Conservation (phyloP, 129 eudicot genomes). For the Pittosporum tobira region DNA sequence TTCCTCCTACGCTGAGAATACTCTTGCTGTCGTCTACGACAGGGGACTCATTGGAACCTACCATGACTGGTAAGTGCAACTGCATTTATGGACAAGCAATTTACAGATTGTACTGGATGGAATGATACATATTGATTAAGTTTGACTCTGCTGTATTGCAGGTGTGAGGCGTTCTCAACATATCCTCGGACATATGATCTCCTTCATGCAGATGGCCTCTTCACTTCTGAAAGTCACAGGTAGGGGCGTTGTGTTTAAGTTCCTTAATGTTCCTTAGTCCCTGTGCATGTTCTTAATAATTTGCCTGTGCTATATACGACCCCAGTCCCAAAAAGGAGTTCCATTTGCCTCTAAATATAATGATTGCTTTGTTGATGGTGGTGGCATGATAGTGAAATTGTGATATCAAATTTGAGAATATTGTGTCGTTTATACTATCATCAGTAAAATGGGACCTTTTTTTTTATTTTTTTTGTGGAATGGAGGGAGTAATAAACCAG, state of each 20-base stretch:
- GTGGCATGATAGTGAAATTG: too few species aligned
- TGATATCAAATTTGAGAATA: too few species aligned
- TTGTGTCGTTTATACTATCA: too few species aligned
- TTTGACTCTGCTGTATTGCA: conserved; percentile 15
- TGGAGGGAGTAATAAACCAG: too few species aligned
- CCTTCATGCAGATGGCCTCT: conserved; percentile 87
- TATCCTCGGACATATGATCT: conserved; percentile 96
- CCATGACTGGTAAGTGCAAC: conserved; percentile 73
- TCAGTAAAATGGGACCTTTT: too few species aligned
- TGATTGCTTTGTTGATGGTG: too few species aligned
- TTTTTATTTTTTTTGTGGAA: too few species aligned
- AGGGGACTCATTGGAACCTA: conserved; percentile 88
- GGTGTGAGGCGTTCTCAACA: conserved; percentile 98
- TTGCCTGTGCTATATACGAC: not conserved
- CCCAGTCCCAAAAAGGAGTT: too few species aligned
- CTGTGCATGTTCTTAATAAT: not conserved
- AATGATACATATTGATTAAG: not conserved
- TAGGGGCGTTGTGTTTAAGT: conserved; percentile 13
- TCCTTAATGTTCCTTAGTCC: not conserved
- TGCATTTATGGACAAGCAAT: not conserved
- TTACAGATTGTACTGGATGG: too few species aligned
- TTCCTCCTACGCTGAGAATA: conserved; percentile 74
- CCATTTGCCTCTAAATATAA: too few species aligned
- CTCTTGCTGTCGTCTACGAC: conserved; percentile 78
- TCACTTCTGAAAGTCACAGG: conserved; percentile 95